Conservation (phyloP, 495 filamentous ascomycete species). For the Aeminium ludgeri region DNA sequence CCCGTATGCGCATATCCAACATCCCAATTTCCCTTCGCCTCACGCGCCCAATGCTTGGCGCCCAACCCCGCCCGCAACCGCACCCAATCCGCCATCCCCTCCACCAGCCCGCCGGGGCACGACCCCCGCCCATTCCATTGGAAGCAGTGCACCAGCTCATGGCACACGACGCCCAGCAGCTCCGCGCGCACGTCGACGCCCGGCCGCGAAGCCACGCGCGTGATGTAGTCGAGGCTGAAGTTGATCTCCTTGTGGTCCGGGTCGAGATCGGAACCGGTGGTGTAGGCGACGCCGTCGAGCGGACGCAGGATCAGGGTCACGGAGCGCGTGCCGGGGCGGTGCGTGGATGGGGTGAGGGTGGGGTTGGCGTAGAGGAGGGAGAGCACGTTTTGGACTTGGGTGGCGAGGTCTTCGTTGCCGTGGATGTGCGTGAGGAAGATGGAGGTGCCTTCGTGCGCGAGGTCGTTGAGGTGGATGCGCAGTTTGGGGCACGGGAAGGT, state of each 20-base stretch:
- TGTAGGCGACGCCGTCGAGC: slow-evolving; percentile 78
- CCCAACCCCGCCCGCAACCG: slow-evolving; percentile 52
- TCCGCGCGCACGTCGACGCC: slow-evolving; percentile 30
- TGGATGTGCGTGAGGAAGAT: slow-evolving; percentile 19
- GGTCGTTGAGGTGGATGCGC: slow-evolving; percentile 20
- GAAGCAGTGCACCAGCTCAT: slow-evolving; percentile 94
- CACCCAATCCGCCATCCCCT: slow-evolving; percentile 92
- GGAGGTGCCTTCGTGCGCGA: slow-evolving; percentile 16
- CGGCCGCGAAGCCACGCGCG: slow-evolving; percentile 17
- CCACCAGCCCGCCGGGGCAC: slow-evolving; percentile 65
- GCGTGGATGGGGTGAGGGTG: slow-evolving; percentile 18
- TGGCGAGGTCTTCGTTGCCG: slow-evolving; percentile 35
- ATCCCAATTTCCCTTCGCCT: slow-evolving; percentile 56
- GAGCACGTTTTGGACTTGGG: slow-evolving; percentile 48
- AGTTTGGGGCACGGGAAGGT: slow-evolving; percentile 14
- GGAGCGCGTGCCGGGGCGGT: slow-evolving; percentile 45
- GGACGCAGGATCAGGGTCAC: slow-evolving; percentile 73
- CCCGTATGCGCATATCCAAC: slow-evolving; percentile 83
- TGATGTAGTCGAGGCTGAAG: slow-evolving; percentile 63
- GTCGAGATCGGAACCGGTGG: slow-evolving; percentile 66
- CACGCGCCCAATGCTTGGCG: slow-evolving; percentile 72
- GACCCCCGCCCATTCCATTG: slow-evolving; percentile 54
- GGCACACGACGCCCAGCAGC: slow-evolving; percentile 66
- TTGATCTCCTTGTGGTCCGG: slow-evolving; percentile 90
- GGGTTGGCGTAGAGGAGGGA: slow-evolving; percentile 36